Percentiles rank a stretch among this genome's conserved stretches.
Evolutionary conservation across 2,329 filamentous ascomycete species (phyloP).

Genomic region (Curvularia verruculosa): DNA sequence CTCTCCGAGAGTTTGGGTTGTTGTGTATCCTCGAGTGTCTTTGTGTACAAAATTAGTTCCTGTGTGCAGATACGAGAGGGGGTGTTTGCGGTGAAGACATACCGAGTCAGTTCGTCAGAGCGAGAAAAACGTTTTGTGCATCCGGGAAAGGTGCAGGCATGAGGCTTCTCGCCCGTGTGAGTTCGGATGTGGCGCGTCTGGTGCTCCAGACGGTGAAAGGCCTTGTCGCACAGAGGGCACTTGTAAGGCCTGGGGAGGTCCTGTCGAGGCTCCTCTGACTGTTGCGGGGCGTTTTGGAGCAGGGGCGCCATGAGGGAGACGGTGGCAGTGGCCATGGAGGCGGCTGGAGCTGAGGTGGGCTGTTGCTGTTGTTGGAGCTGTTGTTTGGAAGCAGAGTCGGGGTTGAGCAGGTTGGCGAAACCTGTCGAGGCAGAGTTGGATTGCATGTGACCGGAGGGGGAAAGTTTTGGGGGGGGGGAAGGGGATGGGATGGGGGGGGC

Average conservation of each 20-base stretch:
- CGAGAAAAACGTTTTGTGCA: slow-evolving; percentile 97
- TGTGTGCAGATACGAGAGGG: background rate
- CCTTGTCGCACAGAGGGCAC: slow-evolving; percentile 97
- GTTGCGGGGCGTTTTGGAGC: slow-evolving; percentile 62
- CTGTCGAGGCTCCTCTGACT: slow-evolving; percentile 65
- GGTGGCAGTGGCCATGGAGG: slow-evolving; percentile 52
- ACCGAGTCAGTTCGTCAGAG: slow-evolving; percentile 85
- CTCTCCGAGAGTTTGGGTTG: slow-evolving; percentile 94
- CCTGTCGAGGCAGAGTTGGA: slow-evolving; percentile 41
- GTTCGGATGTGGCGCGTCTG: slow-evolving; percentile 92
- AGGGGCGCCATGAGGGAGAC: slow-evolving; percentile 60
- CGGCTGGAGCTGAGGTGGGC: slow-evolving; percentile 12
- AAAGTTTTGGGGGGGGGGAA: slow-evolving; percentile 46
- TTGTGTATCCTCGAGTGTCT: slow-evolving; percentile 98
- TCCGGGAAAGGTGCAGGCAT: slow-evolving; percentile 91
- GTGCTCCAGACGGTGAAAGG: slow-evolving; percentile 96
- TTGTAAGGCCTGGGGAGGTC: slow-evolving; percentile 97
- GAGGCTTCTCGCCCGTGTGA: slow-evolving; percentile 97
- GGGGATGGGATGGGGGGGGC: slow-evolving; percentile 44
- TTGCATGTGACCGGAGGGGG: slow-evolving; percentile 51
- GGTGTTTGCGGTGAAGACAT: slow-evolving; percentile 12
- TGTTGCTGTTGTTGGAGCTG: slow-evolving; percentile 13
- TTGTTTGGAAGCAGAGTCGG: slow-evolving; percentile 29
- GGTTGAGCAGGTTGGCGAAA: slow-evolving; percentile 50
- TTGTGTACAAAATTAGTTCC: slow-evolving; percentile 18